A percentile compares a stretch with the other conserved stretches of the same genome.
phyloP scores from a whole-genome alignment of 805 yeast genomes.

The Cyberlindnera americana region DNA sequence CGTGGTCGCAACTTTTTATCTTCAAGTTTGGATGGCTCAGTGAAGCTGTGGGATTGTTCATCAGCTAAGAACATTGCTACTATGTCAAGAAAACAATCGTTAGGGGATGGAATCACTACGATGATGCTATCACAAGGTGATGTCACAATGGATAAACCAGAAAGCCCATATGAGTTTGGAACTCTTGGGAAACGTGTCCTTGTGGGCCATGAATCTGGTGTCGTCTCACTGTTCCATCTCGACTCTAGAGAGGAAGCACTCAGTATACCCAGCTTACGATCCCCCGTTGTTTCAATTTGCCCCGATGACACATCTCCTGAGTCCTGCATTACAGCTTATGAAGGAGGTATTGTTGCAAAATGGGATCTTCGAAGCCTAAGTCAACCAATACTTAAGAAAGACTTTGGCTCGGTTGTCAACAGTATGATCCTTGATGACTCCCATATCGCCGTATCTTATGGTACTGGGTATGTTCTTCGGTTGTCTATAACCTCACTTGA shows the following conservation, averaged over 20 bases:
- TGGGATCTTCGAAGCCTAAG: slow-evolving; percentile 38
- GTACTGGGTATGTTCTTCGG: slow-evolving; percentile 2
- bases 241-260: slow-evolving; percentile 23
- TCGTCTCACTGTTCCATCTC: slow-evolving; percentile 39
- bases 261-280: slow-evolving; percentile 28
- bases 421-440: slow-evolving; percentile 10
- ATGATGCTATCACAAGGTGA: slow-evolving; percentile 13
- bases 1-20: slow-evolving; percentile 66
- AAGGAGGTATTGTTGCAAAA: slow-evolving; percentile 31
- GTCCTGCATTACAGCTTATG: slow-evolving; percentile 34
- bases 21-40: slow-evolving; percentile 50
- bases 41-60: slow-evolving; percentile 70
- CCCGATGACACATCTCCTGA: not conserved
- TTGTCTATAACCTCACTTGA: not conserved
- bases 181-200: slow-evolving; percentile 41
- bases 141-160: slow-evolving; percentile 10
- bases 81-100: slow-evolving; percentile 34
- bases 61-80: slow-evolving; percentile 42
- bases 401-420: slow-evolving; percentile 6
- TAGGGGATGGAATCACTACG: slow-evolving; percentile 35
- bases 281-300: slow-evolving; percentile 11
- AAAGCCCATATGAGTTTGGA: slow-evolving; percentile 45
- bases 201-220: slow-evolving; percentile 41
- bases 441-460: slow-evolving; percentile 7
- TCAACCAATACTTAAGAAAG: slow-evolving; percentile 6